A percentile compares a stretch with the other conserved stretches of the same genome.
phyloP scores from a whole-genome alignment of 2,329 filamentous ascomycete genomes.

The Gliomastix tumulicola region DNA sequence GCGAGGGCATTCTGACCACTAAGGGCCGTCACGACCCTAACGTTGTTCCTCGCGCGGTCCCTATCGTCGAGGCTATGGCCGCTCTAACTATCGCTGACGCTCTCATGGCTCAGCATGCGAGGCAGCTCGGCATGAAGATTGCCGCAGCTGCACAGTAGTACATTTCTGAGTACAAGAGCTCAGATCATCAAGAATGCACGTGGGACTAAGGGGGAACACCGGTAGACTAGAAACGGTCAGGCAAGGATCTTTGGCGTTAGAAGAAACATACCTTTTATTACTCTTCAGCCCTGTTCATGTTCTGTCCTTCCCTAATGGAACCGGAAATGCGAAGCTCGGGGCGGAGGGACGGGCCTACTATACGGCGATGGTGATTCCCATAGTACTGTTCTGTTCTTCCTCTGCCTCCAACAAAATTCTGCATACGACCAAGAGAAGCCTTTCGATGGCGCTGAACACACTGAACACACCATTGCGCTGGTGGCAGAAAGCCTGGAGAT shows the following conservation, averaged over 20 bases:
- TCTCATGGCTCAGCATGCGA: slow-evolving; percentile 70
- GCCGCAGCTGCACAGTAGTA: neutral
- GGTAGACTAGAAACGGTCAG: slow-evolving; percentile 12
- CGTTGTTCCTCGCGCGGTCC: slow-evolving; percentile 81
- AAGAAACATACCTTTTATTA: slow-evolving; percentile 12
- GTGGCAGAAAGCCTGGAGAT: slow-evolving; percentile 5
- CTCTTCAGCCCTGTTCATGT: slow-evolving; percentile 12
- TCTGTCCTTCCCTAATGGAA: slow-evolving; percentile 12
- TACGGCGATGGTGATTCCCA: slow-evolving; percentile 10
- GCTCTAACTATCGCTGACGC: slow-evolving; percentile 83
- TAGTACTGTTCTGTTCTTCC: slow-evolving; percentile 10
- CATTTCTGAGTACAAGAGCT: neutral
- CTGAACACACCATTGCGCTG: slow-evolving; percentile 6
- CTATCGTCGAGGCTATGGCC: slow-evolving; percentile 89
- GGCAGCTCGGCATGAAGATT: slow-evolving; percentile 29
- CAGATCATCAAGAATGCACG: slow-evolving; percentile 6
- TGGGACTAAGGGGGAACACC: slow-evolving; percentile 10
- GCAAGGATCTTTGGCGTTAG: slow-evolving; percentile 12
- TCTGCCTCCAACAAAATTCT: slow-evolving; percentile 8
- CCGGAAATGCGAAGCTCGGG: slow-evolving; percentile 10
- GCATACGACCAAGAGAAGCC: slow-evolving; percentile 7
- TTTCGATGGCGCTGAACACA: slow-evolving; percentile 4
- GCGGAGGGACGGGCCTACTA: slow-evolving; percentile 9
- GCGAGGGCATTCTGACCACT: slow-evolving; percentile 71
- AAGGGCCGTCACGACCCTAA: slow-evolving; percentile 95